phyloP scores from a whole-genome alignment of 1,284 basidiomycete genomes.

The Heterobasidion irregulare region DNA sequence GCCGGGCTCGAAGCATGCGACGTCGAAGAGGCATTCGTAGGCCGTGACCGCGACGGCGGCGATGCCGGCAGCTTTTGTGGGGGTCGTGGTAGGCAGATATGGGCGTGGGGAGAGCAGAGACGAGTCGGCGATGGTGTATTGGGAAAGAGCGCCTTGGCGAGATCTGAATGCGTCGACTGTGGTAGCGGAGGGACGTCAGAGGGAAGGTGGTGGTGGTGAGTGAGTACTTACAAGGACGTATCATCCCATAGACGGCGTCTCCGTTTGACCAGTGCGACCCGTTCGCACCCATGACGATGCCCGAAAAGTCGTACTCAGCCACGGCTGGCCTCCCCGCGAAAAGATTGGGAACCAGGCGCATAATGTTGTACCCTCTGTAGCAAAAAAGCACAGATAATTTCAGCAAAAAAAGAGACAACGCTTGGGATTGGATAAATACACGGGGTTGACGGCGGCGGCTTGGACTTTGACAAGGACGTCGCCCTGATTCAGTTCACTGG shows the following conservation, averaged over 20 bases:
- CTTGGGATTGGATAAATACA: conserved; percentile 28
- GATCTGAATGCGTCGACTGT: conserved; percentile 14
- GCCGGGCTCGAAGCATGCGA: conserved; percentile 31
- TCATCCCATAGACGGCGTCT: conserved; percentile 51
- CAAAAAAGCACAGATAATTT: not conserved
- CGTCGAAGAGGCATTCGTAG: conserved; percentile 37
- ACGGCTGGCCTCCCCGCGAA: conserved; percentile 39
- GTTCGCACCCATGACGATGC: conserved; percentile 46
- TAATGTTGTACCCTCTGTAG: conserved; percentile 45
- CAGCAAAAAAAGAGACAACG: not conserved
- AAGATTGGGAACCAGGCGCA: conserved; percentile 40
- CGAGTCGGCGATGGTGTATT: conserved; percentile 41
- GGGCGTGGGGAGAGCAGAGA: conserved; percentile 36
- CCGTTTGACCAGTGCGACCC: conserved; percentile 42
- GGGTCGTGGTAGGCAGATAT: conserved; percentile 25
- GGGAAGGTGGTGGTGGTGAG: not conserved
- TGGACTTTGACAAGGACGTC: conserved; percentile 54
- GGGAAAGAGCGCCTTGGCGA: conserved; percentile 41
- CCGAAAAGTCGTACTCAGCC: conserved; percentile 55
- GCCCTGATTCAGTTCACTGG: conserved; percentile 31
- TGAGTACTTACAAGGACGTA: conserved; percentile 27
- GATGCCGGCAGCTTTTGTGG: conserved; percentile 49
- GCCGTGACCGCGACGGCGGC: conserved; percentile 49
- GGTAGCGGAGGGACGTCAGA: not conserved
- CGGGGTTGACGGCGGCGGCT: conserved; percentile 61